phyloP scores from a whole-genome alignment of 805 yeast genomes.

The Kazachstania psychrophila region DNA sequence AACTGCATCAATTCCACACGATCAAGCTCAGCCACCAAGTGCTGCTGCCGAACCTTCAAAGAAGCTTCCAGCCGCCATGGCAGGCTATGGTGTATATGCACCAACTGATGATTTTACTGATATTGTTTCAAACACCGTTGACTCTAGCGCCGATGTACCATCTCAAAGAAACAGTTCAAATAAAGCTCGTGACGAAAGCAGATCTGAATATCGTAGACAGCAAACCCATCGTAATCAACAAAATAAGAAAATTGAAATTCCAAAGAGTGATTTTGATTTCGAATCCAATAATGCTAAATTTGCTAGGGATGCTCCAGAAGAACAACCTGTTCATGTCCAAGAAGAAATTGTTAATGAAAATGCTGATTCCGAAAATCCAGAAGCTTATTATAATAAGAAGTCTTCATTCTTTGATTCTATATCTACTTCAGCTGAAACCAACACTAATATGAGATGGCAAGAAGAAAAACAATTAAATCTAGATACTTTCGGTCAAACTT shows the following conservation, averaged over 20 bases:
- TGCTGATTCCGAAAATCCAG: constrained; percentile 8
- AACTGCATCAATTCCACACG: background rate
- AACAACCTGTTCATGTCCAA: constrained; percentile 3
- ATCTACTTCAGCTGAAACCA: constrained; percentile 54
- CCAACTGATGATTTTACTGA: constrained; percentile 13
- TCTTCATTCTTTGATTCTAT: constrained; percentile 85
- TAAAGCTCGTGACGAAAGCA: constrained; percentile 3
- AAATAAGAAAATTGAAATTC: constrained; percentile 30
- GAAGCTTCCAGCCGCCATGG: constrained; percentile 28
- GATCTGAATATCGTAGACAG: background rate
- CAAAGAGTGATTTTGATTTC: constrained; percentile 65
- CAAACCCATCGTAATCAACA: constrained; percentile 8
- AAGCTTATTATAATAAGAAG: constrained; percentile 57
- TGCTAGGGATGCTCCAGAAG: constrained; percentile 36
- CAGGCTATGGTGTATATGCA: constrained; percentile 29
- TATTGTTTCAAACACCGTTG: constrained; percentile 5
- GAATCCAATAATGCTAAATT: constrained; percentile 66
- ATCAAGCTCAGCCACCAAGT: background rate
- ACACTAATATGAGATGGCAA: constrained; percentile 48
- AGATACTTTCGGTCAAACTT: constrained; percentile 77
- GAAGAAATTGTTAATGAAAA: constrained; percentile 1
- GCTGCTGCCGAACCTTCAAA: constrained; percentile 8
- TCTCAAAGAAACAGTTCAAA: constrained; percentile 1
- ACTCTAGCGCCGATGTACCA: background rate
- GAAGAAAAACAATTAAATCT: constrained; percentile 64